A percentile compares a stretch with the other conserved stretches of the same genome.
phyloP scores from a whole-genome alignment of 2,329 filamentous ascomycete genomes.

The Pseudocercospora ulei region DNA sequence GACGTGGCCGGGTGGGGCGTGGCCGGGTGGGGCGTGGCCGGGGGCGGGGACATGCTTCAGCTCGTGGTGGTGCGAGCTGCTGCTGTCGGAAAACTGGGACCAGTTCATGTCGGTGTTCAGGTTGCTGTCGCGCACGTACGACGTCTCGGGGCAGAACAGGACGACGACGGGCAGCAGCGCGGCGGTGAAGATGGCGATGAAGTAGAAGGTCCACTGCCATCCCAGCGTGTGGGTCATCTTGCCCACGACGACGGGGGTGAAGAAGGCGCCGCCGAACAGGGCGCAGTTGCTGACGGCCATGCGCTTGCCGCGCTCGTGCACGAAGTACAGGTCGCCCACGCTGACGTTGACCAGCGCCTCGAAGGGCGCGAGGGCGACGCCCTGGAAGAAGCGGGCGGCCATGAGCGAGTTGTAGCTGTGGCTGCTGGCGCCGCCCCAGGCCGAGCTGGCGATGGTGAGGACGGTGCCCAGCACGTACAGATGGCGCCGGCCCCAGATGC shows the following conservation, averaged over 20 bases:
- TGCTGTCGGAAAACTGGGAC: slow-evolving; percentile 6
- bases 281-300: slow-evolving; percentile 73
- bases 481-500: slow-evolving; percentile 89
- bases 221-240: slow-evolving; percentile 67
- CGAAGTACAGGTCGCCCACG: slow-evolving; percentile 82
- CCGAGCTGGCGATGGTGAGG: slow-evolving; percentile 62
- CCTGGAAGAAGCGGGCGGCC: slow-evolving; percentile 73
- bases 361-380: slow-evolving; percentile 76
- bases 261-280: slow-evolving; percentile 61
- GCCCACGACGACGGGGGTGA: slow-evolving; percentile 82
- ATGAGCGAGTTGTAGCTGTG: slow-evolving; percentile 62
- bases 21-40: background rate
- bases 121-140: slow-evolving; percentile 56
- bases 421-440: slow-evolving; percentile 65
- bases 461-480: slow-evolving; percentile 68
- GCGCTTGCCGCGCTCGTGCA: slow-evolving; percentile 68
- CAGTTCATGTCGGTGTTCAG: slow-evolving; percentile 59
- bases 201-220: slow-evolving; percentile 84
- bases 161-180: slow-evolving; percentile 60
- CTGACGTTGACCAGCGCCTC: slow-evolving; percentile 82
- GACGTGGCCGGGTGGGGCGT: background rate
- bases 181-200: slow-evolving; percentile 74
- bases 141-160: slow-evolving; percentile 76
- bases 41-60: slow-evolving; percentile 1
- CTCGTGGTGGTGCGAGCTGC: slow-evolving; percentile 10